A percentile compares a stretch with the other conserved stretches of the same genome.
Conservation (phyloP, 257 asterid species). For the Primulina tabacum region DNA sequence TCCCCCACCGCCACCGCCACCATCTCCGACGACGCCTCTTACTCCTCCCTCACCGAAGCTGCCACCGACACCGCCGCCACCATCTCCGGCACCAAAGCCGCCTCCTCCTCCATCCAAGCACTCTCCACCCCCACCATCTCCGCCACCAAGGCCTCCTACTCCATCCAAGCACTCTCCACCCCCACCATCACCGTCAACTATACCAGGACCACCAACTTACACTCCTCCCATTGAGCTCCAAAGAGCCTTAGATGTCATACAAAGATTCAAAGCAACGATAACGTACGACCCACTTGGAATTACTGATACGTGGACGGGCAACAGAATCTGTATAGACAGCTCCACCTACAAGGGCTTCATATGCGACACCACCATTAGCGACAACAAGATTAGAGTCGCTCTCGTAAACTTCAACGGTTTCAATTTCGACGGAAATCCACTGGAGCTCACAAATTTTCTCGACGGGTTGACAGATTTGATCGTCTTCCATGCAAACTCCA, state of each 20-base stretch:
- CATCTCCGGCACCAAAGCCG: not conserved
- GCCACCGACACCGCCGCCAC: not conserved
- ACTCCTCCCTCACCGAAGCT: not conserved
- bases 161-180: not conserved
- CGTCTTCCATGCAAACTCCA: slow-evolving; percentile 59
- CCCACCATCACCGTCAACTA: not conserved
- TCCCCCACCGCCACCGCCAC: slow-evolving; percentile 4
- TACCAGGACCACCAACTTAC: not conserved
- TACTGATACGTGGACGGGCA: slow-evolving; percentile 46
- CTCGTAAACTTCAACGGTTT: slow-evolving; percentile 45
- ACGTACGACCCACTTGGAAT: slow-evolving; percentile 15
- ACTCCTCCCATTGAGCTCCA: slow-evolving; percentile 3
- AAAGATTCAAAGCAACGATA: slow-evolving; percentile 29
- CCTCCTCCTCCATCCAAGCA: slow-evolving; percentile 2
- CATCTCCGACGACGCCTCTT: slow-evolving; percentile 6
- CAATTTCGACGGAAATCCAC: slow-evolving; percentile 10
- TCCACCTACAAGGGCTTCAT: slow-evolving; percentile 46
- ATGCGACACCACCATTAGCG: slow-evolving; percentile 33
- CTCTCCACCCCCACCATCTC: slow-evolving; percentile 16
- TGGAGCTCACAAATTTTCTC: slow-evolving; percentile 23
- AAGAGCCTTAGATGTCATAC: slow-evolving; percentile 28
- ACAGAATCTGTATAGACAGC: slow-evolving; percentile 34
- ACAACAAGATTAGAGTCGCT: slow-evolving; percentile 32
- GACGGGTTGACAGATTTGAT: slow-evolving; percentile 31
- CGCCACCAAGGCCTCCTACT: not conserved